Conservation (phyloP, 345 rosid species). For the Brassica rapa region DNA sequence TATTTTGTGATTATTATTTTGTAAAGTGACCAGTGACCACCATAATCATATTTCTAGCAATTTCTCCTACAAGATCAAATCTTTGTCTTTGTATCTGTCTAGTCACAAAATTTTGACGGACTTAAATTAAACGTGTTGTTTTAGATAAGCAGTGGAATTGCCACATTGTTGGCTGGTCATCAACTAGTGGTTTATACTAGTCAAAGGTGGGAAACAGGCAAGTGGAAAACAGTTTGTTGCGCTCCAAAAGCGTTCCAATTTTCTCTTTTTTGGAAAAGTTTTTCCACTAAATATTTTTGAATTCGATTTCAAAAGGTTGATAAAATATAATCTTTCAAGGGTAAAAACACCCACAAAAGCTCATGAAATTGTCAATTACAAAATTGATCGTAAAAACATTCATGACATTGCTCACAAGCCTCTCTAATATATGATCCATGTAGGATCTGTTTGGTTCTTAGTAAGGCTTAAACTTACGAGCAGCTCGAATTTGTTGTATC, state of each 20-base stretch:
- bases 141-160: not conserved
- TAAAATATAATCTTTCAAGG: not conserved
- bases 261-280: not conserved
- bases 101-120: not conserved
- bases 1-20: not conserved
- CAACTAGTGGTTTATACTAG: not conserved
- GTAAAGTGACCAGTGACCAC: not conserved
- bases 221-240: not conserved
- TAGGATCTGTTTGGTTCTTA: constrained; percentile 25
- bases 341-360: not conserved
- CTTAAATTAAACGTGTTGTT: not conserved
- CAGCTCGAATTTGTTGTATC: constrained; percentile 86
- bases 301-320: not conserved
- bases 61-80: not conserved
- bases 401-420: not conserved
- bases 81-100: not conserved
- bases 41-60: not conserved
- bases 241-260: not conserved
- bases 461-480: constrained; percentile 89
- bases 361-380: constrained; percentile 23
- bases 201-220: not conserved
- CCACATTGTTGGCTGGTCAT: not conserved
- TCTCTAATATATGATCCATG: not conserved
- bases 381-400: constrained; percentile 19
- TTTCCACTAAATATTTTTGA: not conserved